Evolutionary conservation across 2,329 filamentous ascomycete genomes (phyloP), one percentile per base, ranked within the genome.

Genomic region (Cryphonectria radicalis): DNA sequence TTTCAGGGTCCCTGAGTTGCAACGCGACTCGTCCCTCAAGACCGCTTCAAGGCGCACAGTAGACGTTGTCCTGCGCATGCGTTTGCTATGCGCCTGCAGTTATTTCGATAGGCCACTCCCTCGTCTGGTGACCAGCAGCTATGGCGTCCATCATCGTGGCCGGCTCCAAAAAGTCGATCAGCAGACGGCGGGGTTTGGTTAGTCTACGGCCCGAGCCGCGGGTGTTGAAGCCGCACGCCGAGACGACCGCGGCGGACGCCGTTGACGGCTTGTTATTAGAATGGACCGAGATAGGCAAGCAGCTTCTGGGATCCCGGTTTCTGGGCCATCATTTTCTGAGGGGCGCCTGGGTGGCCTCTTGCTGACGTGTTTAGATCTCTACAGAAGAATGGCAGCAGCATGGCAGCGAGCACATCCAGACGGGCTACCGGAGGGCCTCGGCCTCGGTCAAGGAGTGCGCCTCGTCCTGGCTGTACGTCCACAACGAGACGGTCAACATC

Each of bases 401-500:
- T n/a, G 79, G 80, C 66, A 81, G 80, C 70, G 78, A 80, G n/a
- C 78, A 78, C 50, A 80, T 81, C 37, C 76, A 78, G 46, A 78
- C 79, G 1, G 79, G 79, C 63, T 81, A 80, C 53, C 78, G 78
- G 37, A 67, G 71, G 50, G 76, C 76, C 28, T 75, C 74, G n/a
- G 73, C 70, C 37, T 78, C 77, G 6, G 65, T 78, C 3, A 50
- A 13, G 28, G 74, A 74, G 13, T 79, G 77, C 46, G 43, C 78
- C 14, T 59, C 63, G 55, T 78, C 76, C 68, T 76, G 75, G 76
- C 70, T 73, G 19, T 77, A 78, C 64, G 40, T 78, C 1, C 77
- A 79, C 72, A 79, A 78, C 50, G 77, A 79, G 69, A 74, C 74
- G 0, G 82, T 85, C 22, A 86, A 85, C 73, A 86, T 86, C 25